phyloP scores from a whole-genome alignment of 768 basidiomycete species.

The Russula dissimulans region DNA sequence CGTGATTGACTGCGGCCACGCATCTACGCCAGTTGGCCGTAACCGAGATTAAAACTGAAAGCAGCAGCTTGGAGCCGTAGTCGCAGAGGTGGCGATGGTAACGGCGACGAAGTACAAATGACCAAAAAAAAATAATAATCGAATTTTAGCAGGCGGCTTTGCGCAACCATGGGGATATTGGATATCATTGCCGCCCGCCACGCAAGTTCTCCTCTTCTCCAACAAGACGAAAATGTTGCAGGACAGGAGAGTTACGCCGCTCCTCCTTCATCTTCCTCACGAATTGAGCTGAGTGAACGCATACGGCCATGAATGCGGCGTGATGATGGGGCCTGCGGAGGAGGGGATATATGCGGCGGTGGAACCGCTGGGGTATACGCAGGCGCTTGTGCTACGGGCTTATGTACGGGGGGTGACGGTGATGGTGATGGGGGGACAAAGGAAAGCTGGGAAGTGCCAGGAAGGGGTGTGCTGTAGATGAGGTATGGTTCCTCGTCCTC shows the following conservation, averaged over 20 bases:
- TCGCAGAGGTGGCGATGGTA: not conserved
- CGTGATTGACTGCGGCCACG: conserved; percentile 3
- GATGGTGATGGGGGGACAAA: not conserved
- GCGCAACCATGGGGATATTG: conserved; percentile 1
- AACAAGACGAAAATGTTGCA: not conserved
- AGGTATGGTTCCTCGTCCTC: conserved; percentile 19
- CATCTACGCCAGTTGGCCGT: conserved; percentile 10
- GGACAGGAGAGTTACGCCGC: conserved; percentile 1
- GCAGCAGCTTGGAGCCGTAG: not conserved
- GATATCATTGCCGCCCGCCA: conserved; percentile 14
- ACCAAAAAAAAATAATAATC: not conserved
- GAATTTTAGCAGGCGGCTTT: conserved; percentile 8
- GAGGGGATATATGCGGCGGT: conserved; percentile 13
- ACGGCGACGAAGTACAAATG: not conserved
- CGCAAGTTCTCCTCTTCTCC: not conserved
- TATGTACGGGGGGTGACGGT: conserved; percentile 2
- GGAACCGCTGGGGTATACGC: conserved; percentile 10
- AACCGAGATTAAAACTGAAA: not conserved
- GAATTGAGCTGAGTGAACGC: conserved; percentile 19
- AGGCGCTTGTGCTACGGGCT: not conserved
- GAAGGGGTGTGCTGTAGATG: conserved; percentile 19
- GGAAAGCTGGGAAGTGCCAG: not conserved
- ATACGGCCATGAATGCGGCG: conserved; percentile 17
- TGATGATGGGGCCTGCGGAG: conserved; percentile 7
- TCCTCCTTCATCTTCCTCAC: conserved; percentile 17